Base-by-base conservation (phyloP, 129 eudicot genomes). In the Deinandra increscens region DNA sequence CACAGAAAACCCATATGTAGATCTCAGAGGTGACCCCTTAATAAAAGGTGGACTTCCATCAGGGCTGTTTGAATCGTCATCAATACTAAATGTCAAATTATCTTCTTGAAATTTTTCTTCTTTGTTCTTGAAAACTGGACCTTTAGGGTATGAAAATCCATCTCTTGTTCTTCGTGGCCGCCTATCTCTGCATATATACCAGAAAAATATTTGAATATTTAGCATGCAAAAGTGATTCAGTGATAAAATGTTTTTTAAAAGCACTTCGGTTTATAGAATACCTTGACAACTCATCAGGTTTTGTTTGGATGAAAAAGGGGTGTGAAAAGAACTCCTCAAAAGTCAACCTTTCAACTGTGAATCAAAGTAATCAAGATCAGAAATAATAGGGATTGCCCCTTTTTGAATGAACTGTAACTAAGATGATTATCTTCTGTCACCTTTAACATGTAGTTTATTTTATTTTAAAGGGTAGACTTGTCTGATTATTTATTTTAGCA, bases 301-400 rank as follows among this genome's bases (percentile, higher is more conserved):
- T 73, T 60, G 70, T 74, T 64, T 84, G 89, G 46, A 75, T 79
- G 61, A 89, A 84, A 73, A 79, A 88, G 1, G 92, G 92, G 75
- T 89, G 96, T 69, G 84, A 81, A 60, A 89, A 89, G 81, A 89
- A 89, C 67, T 89, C 96, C 76, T 89, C 96, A 84, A 86, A 91
- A 22, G 96, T 91, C 77, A 91, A 76, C 50, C 97, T 84, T 69
- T 88, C 97, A 74, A 91, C 97, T 91, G 91, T 43, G 41, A 44
- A 75, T 60, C 62, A 76, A 39, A 60, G 37, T 49, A 60, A 39
- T 37, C 18, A 15, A 53, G 34, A 22, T 55, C 48, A 73, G 42
- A 63, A 22, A 42, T n/a, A 73, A 68, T 9, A 74, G 61, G 37
- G 0, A 33, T 64, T 33, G 42, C 6, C 51, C 10, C 1, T 36